A percentile compares a stretch with the other conserved stretches of the same genome.
Evolutionary conservation across 2,329 filamentous ascomycete species (phyloP).

Genomic region (Ceratocystis papillata): DNA sequence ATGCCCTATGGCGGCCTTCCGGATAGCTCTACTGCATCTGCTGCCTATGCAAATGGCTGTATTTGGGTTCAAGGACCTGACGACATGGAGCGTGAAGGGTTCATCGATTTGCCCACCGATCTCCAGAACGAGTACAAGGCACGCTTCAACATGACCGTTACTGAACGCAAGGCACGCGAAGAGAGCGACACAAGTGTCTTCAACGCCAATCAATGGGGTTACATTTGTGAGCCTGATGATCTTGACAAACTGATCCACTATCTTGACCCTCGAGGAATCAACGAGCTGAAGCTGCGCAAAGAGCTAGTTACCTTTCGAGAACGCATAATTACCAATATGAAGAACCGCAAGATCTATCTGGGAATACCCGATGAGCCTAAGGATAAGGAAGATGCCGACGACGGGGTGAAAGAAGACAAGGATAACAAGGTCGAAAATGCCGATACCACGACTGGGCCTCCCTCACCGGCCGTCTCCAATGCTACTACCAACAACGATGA

Average conservation of each 20-base stretch:
- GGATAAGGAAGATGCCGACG: constrained; percentile 27
- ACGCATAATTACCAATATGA: constrained; percentile 68
- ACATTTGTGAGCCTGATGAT: constrained; percentile 68
- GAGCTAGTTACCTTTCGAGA: constrained; percentile 69
- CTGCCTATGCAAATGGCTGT: constrained; percentile 85
- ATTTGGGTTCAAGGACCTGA: constrained; percentile 96
- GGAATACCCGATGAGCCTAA: constrained; percentile 35
- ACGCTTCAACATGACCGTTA: constrained; percentile 70
- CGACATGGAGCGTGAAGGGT: constrained; percentile 73
- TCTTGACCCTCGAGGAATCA: constrained; percentile 76
- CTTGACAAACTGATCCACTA: constrained; percentile 72
- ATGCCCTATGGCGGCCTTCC: constrained; percentile 92
- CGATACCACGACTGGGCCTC: constrained; percentile 30
- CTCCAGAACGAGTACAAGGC: constrained; percentile 64
- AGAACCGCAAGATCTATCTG: constrained; percentile 64
- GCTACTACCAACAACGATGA: constrained; percentile 3
- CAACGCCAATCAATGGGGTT: constrained; percentile 78
- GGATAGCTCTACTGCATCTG: constrained; percentile 73
- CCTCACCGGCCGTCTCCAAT: background rate
- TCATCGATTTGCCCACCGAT: constrained; percentile 65
- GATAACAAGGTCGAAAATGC: constrained; percentile 38
- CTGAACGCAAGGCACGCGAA: constrained; percentile 73
- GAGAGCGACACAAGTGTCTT: constrained; percentile 72
- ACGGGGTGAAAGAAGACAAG: constrained; percentile 27
- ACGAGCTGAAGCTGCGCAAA: constrained; percentile 79